phyloP scores from a whole-genome alignment of 169 alveolate genomes.

The Perkinsus olseni region DNA sequence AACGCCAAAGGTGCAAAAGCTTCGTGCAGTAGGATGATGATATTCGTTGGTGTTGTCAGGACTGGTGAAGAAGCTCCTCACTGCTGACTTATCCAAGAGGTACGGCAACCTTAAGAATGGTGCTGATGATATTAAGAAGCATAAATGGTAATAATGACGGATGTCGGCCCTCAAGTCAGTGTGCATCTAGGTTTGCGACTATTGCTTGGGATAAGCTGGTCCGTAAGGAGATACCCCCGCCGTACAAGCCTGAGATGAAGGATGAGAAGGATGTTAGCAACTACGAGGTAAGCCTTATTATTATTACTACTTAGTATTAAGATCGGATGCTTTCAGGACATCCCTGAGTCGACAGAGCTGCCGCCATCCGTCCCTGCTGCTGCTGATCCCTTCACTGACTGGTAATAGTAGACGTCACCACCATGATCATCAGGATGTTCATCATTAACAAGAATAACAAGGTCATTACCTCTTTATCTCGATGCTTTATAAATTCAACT shows the following conservation, averaged over 20 bases:
- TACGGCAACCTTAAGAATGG: slow-evolving; percentile 90
- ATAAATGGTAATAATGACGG: slow-evolving; percentile 63
- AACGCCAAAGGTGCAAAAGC: slow-evolving; percentile 2
- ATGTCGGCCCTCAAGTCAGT: slow-evolving; percentile 22
- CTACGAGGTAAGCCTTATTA: slow-evolving; percentile 11
- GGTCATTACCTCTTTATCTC: neutral
- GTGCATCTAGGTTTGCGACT: slow-evolving; percentile 1
- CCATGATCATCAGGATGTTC: neutral
- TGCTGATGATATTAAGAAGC: slow-evolving; percentile 78
- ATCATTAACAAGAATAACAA: neutral
- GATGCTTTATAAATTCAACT: neutral
- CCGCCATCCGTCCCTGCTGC: slow-evolving; percentile 28
- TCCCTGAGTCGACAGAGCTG: slow-evolving; percentile 33
- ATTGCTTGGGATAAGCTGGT: slow-evolving; percentile 3
- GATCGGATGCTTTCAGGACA: neutral
- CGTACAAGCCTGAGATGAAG: slow-evolving; percentile 6
- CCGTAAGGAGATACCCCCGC: neutral
- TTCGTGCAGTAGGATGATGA: no score
- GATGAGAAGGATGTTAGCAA: slow-evolving; percentile 23
- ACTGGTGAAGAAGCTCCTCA: slow-evolving; percentile 78
- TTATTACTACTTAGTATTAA: neutral
- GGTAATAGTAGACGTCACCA: slow-evolving; percentile 18
- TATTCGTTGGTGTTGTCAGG: no score
- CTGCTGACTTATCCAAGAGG: slow-evolving; percentile 86
- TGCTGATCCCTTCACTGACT: slow-evolving; percentile 31